Conservation (phyloP, 495 filamentous ascomycete genomes). For the Symbiotaphrina buchneri region DNA sequence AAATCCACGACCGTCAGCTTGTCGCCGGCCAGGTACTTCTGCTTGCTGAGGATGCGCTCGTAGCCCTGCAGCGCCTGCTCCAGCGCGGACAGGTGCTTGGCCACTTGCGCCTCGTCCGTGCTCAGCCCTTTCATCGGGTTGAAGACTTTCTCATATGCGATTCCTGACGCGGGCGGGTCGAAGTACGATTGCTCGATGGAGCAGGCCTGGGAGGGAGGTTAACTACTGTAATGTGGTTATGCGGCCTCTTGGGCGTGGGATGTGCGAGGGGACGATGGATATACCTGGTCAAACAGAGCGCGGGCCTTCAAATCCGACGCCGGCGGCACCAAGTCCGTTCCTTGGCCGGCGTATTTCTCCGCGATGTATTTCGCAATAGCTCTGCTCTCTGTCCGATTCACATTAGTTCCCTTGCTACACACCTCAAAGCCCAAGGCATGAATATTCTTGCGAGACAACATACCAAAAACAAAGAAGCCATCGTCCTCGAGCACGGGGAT, state of each 20-base stretch:
- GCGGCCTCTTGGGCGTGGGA: too few relatives aligned
- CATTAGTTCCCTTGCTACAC: too few relatives aligned
- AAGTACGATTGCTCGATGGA: conserved; percentile 10
- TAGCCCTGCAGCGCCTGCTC: conserved; percentile 9
- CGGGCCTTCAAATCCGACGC: too few relatives aligned
- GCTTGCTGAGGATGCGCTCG: conserved; percentile 9
- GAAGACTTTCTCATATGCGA: conserved; percentile 10
- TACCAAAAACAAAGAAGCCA: conserved; percentile 11
- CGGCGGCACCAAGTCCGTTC: too few relatives aligned
- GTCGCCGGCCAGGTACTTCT: conserved; percentile 12
- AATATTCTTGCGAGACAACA: conserved; percentile 12
- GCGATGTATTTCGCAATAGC: too few relatives aligned
- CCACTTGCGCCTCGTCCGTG: conserved; percentile 7
- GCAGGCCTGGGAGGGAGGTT: conserved; percentile 8
- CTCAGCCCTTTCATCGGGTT: conserved; percentile 8
- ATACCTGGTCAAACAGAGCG: too few relatives aligned
- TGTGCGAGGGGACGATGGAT: too few relatives aligned
- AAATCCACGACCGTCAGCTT: conserved; percentile 12
- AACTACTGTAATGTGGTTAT: conserved; percentile 2
- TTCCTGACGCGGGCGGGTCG: conserved; percentile 4
- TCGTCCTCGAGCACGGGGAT: conserved; percentile 11
- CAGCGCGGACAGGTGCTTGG: conserved; percentile 4
- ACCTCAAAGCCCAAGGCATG: conserved; percentile 6
- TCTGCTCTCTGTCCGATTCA: too few relatives aligned
- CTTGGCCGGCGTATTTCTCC: too few relatives aligned